Conservation (phyloP, 257 asterid genomes). For the Fraxinus pennsylvanica region DNA sequence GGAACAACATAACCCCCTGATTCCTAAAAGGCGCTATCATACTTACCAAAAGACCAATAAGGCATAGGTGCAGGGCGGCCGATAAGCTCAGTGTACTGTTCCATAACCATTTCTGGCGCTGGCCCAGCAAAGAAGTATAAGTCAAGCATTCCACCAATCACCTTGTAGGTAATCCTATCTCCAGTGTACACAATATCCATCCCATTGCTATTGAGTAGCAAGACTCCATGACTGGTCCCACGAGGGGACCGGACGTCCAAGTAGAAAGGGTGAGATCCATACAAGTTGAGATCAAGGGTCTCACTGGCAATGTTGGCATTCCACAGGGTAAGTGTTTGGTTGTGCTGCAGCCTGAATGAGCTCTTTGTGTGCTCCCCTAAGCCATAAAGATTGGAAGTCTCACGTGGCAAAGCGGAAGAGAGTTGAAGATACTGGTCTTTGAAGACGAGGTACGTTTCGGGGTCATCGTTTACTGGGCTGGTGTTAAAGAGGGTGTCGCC, state of each 20-base stretch:
- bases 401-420: constrained; percentile 59
- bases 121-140: constrained; percentile 83
- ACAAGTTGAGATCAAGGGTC: constrained; percentile 55
- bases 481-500: constrained; percentile 45
- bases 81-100: constrained; percentile 75
- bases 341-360: constrained; percentile 52
- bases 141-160: constrained; percentile 80
- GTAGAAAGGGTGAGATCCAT: constrained; percentile 90
- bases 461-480: constrained; percentile 20
- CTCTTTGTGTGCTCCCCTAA: constrained; percentile 84
- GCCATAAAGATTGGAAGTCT: constrained; percentile 66
- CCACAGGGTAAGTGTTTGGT: constrained; percentile 48
- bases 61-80: constrained; percentile 97
- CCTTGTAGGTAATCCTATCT: constrained; percentile 72
- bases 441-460: constrained; percentile 51
- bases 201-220: constrained; percentile 80
- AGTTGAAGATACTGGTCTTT: constrained; percentile 88
- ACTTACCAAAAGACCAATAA: constrained; percentile 90
- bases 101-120: constrained; percentile 65
- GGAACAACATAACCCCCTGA: background rate
- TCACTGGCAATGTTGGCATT: constrained; percentile 62
- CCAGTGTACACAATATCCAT: constrained; percentile 71
- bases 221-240: constrained; percentile 71
- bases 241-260: constrained; percentile 71
- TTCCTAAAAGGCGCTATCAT: background rate